phyloP scores from a whole-genome alignment of 495 filamentous ascomycete species.

The Penicillium fimorum region DNA sequence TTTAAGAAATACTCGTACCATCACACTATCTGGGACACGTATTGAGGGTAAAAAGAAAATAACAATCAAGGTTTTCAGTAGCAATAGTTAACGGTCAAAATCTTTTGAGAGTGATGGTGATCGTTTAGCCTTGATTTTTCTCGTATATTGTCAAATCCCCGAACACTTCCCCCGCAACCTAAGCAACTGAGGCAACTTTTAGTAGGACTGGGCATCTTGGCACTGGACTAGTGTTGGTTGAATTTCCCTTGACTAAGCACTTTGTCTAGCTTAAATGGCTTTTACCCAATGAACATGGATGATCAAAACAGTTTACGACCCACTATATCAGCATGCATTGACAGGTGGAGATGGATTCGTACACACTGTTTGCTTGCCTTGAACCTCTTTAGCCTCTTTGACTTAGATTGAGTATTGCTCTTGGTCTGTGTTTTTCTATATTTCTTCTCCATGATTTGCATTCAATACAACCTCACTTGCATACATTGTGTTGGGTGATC shows the following conservation, averaged over 20 bases:
- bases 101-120: background rate
- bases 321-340: background rate
- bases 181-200: background rate
- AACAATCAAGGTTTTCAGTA: background rate
- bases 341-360: conserved; percentile 6
- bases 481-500: background rate
- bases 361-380: background rate
- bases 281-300: background rate
- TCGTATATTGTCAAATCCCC: background rate
- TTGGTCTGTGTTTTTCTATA: background rate
- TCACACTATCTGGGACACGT: background rate
- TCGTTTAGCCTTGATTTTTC: background rate
- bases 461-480: background rate
- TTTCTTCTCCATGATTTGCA: background rate
- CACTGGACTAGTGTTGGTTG: background rate
- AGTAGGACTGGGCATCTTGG: conserved; percentile 8
- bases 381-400: background rate
- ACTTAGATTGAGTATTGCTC: background rate
- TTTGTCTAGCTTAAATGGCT: background rate
- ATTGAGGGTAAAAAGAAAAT: background rate
- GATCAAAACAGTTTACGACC: background rate
- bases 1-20: background rate
- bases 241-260: background rate
- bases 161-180: background rate
- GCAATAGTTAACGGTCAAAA: background rate